Percentiles rank a stretch among this genome's conserved stretches.
Evolutionary conservation across 1,284 basidiomycete genomes (phyloP).

Genomic region (Amylostereum areolatum): DNA sequence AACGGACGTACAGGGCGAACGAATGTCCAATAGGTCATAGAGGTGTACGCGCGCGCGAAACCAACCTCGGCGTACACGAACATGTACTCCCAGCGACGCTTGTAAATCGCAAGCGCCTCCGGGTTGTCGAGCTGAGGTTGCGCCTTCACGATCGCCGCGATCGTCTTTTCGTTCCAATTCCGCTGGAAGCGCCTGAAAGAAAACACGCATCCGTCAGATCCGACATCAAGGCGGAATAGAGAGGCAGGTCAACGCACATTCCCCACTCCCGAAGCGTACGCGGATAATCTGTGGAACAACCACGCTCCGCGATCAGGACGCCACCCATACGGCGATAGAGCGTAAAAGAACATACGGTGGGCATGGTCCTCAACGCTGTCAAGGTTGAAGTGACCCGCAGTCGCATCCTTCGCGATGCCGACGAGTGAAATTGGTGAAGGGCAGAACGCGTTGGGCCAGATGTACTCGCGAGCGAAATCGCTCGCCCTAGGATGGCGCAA

Average conservation of each 20-base stretch:
- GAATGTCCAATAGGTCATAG: constrained; percentile 10
- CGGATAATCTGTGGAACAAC: constrained; percentile 59
- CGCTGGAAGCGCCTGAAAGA: constrained; percentile 6
- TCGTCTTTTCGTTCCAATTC: constrained; percentile 7
- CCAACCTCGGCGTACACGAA: constrained; percentile 15
- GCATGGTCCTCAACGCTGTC: constrained; percentile 87
- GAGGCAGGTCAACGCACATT: constrained; percentile 47
- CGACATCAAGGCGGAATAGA: too few relatives aligned
- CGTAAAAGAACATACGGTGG: constrained; percentile 40
- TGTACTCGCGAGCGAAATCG: constrained; percentile 86
- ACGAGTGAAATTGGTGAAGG: constrained; percentile 76
- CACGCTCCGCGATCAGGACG: not conserved
- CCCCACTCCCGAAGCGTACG: constrained; percentile 89
- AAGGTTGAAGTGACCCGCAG: constrained; percentile 72
- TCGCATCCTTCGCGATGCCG: constrained; percentile 56
- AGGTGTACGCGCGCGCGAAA: constrained; percentile 12
- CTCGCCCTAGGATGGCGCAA: constrained; percentile 45
- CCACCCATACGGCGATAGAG: not conserved
- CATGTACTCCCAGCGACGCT: constrained; percentile 16
- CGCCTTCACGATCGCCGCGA: constrained; percentile 3
- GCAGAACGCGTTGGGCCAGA: constrained; percentile 89
- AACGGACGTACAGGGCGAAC: constrained; percentile 8
- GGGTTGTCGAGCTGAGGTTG: constrained; percentile 8
- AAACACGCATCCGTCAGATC: too few relatives aligned
- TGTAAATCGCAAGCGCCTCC: constrained; percentile 8